Conservation (phyloP, 345 rosid genomes). For the Eucalyptus regnans region DNA sequence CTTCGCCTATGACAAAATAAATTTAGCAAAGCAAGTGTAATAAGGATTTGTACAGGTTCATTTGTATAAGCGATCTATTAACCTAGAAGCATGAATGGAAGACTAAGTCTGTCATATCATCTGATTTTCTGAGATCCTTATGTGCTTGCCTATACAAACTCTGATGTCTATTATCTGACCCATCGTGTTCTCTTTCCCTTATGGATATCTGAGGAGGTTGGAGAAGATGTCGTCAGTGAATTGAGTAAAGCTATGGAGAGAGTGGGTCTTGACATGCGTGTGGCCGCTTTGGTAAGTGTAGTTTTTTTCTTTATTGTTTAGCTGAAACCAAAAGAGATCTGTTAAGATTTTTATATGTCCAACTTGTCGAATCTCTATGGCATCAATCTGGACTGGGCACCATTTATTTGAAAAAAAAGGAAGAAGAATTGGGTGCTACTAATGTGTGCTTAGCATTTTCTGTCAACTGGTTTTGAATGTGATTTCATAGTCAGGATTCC, state of each 20-base stretch:
- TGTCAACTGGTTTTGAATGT: neutral
- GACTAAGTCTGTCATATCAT: neutral
- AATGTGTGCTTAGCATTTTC: neutral
- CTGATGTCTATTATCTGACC: neutral
- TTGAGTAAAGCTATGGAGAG: conserved; percentile 69
- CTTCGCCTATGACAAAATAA: neutral
- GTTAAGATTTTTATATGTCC: neutral
- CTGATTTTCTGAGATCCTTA: neutral
- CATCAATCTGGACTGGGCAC: neutral
- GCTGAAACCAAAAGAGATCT: neutral
- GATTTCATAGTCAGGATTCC: neutral
- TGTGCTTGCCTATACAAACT: neutral
- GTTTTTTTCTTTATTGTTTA: neutral
- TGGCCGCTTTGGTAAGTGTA: conserved; percentile 63
- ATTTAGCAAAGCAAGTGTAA: neutral
- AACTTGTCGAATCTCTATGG: neutral
- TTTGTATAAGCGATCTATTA: neutral
- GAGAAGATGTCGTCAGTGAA: conserved; percentile 75
- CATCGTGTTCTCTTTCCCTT: neutral
- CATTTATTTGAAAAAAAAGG: neutral
- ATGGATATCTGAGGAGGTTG: conserved; percentile 31
- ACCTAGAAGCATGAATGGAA: neutral
- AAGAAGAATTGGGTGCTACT: neutral
- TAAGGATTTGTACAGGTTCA: neutral
- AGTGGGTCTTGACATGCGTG: conserved; percentile 72